These are phyloP conservation scores for Stephanodiscus minutulus DNA, from an alignment of 108 stramenopile species.

Conservation along the genomic window DNA sequence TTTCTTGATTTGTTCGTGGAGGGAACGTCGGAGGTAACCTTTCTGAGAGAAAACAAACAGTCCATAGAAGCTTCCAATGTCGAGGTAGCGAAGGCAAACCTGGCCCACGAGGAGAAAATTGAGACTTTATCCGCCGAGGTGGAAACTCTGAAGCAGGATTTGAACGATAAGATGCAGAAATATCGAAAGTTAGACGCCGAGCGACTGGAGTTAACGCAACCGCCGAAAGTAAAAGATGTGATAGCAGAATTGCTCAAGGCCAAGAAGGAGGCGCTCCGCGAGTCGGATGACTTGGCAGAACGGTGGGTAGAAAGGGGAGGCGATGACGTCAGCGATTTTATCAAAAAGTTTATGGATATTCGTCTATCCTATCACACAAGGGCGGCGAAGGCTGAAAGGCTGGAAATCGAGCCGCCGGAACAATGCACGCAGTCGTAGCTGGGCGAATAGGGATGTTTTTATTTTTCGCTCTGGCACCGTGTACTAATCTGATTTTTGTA, in stretches of 20 bases:
- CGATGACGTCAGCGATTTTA: conserved; percentile 52
- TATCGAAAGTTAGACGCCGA: conserved; percentile 58
- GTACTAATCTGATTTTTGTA: too few species aligned
- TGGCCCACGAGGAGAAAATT: conserved; percentile 48
- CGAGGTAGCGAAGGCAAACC: conserved; percentile 51
- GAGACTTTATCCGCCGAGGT: conserved; percentile 42
- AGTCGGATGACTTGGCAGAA: conserved; percentile 69
- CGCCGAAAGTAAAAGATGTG: conserved; percentile 47
- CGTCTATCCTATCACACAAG: conserved; percentile 67
- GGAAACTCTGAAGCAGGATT: conserved; percentile 40
- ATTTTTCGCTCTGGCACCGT: too few species aligned
- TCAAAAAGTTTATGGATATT: conserved; percentile 60
- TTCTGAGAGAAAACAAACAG: conserved; percentile 43
- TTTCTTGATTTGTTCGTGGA: conserved; percentile 51
- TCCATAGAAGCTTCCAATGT: conserved; percentile 55
- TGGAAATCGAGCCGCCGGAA: neutral
- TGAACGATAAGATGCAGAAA: conserved; percentile 48
- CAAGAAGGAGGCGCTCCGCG: conserved; percentile 65
- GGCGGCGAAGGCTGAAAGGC: conserved; percentile 63
- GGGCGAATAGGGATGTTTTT: neutral
- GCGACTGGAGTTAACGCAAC: conserved; percentile 52
- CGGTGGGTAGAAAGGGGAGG: conserved; percentile 68
- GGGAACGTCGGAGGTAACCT: conserved; percentile 40
- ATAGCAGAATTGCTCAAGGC: conserved; percentile 55
- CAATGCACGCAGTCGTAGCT: neutral